Conservation (phyloP, 345 rosid genomes). For the Mangifera indica region DNA sequence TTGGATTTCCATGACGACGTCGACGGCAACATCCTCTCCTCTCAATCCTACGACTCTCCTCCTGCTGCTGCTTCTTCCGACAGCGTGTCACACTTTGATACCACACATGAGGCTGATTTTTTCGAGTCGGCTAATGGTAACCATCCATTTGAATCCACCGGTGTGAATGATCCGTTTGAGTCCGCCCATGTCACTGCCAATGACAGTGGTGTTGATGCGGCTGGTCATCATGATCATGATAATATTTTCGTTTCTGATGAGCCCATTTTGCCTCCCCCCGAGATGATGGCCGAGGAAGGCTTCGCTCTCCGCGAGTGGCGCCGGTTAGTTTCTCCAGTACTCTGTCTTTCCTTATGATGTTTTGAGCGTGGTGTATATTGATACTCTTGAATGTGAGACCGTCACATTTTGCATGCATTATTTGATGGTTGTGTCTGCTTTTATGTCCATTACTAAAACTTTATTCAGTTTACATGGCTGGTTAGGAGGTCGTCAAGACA, state of each 20-base stretch:
- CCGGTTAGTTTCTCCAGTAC: constrained; percentile 43
- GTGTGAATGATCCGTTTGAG: background rate
- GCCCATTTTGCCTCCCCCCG: constrained; percentile 40
- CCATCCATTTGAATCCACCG: no score
- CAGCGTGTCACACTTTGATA: no score
- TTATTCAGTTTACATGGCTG: background rate
- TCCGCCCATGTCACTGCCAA: background rate
- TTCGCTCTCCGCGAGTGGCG: no score
- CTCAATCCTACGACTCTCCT: constrained; percentile 27
- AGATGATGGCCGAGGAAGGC: constrained; percentile 61
- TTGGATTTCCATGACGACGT: constrained; percentile 14
- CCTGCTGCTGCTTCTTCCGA: background rate
- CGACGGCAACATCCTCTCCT: background rate
- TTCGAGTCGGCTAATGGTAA: no score
- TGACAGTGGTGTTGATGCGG: background rate
- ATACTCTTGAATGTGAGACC: background rate
- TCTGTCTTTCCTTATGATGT: background rate
- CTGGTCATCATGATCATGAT: constrained; percentile 20
- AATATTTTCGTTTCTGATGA: constrained; percentile 34
- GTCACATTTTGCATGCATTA: background rate
- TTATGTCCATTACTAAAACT: background rate
- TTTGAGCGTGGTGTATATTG: background rate
- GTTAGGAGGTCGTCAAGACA: background rate
- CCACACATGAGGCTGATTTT: no score
- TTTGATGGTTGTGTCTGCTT: background rate